A percentile compares a stretch with the other conserved stretches of the same genome.
Conservation (phyloP, 345 rosid species). For the Salix purpurea region DNA sequence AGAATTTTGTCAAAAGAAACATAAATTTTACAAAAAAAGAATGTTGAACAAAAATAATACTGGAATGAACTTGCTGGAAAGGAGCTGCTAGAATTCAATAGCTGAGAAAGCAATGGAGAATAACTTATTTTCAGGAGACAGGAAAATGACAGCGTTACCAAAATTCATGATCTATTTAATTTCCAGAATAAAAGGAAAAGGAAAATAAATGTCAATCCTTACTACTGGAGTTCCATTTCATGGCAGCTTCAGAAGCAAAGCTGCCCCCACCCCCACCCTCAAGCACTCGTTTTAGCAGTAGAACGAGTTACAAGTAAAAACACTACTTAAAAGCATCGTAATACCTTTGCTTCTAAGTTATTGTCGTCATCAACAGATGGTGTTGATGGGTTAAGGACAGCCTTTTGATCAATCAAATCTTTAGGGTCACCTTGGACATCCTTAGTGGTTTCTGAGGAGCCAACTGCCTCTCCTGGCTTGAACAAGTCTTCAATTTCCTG, state of each 20-base stretch:
- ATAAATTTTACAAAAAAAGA: no score
- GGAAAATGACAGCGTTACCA: neutral
- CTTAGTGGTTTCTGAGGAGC: neutral
- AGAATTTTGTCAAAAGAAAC: no score
- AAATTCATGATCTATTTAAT: neutral
- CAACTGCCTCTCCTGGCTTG: neutral
- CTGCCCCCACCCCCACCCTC: neutral
- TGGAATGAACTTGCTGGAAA: neutral
- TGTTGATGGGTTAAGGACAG: slow-evolving; percentile 9
- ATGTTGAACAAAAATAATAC: no score
- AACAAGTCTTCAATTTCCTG: neutral
- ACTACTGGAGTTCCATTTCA: neutral
- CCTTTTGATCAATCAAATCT: slow-evolving; percentile 9
- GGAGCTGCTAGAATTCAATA: neutral
- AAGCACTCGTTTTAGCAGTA: neutral
- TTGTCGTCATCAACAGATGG: slow-evolving; percentile 5
- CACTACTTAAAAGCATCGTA: neutral
- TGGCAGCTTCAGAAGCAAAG: neutral
- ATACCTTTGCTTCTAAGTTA: slow-evolving; percentile 29
- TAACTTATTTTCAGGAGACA: neutral
- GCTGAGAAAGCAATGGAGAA: neutral
- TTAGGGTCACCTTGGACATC: slow-evolving; percentile 12
- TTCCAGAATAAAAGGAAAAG: neutral
- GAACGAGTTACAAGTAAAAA: neutral
- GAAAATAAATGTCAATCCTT: no score